Evolutionary conservation across 116 monocot genomes (phyloP), one percentile per base, ranked within the genome.

Genomic region (Papilionanthe hybrid): DNA sequence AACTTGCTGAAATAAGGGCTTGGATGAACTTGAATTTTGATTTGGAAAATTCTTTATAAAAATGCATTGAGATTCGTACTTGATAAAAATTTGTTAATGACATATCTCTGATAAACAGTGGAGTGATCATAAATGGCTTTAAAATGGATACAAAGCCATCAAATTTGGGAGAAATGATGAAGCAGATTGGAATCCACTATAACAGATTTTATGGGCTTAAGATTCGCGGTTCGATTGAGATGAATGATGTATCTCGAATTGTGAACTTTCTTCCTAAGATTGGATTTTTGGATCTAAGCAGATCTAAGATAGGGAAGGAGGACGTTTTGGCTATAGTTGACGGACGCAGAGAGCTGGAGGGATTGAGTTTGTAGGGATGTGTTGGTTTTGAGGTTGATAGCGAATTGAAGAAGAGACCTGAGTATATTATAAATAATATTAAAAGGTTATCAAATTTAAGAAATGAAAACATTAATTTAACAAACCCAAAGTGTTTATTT

Each of bases 111-210:
- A 27, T 89, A 4, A 69, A 45, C 76, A 63, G 20, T 88, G 85
- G 85, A 80, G 55, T 11, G 78, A 85, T 8, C 82, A 81, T 17
- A 66, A 85, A 41, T 49, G 44, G 72, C 86, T 83, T 37, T 10
- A 83, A 85, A 49, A 80, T 88, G 75, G 83, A 76, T 67, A 48
- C 71, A 3, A 88, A 79, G 53, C 86, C 88, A 5, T 78, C 81
- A 3, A 83, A 74, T 44, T 80, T 88, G 50, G 9, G 19, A 22
- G 83, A 80, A 28, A 55, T 83, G 76, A 60, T 71, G 5, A 12
- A 78, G 12, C 13, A 79, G 23, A 80, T 88, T 53, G 63, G 60
- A 3, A 25, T n/a, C n/a, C 49, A 55, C 42, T 88, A 76, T 81
- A 43, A 20, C 0, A 78, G 49, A 9, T 76, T 88, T 13, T 4